Evolutionary conservation across 306 rosid genomes (phyloP).

Genomic region (Castanea crenata): DNA sequence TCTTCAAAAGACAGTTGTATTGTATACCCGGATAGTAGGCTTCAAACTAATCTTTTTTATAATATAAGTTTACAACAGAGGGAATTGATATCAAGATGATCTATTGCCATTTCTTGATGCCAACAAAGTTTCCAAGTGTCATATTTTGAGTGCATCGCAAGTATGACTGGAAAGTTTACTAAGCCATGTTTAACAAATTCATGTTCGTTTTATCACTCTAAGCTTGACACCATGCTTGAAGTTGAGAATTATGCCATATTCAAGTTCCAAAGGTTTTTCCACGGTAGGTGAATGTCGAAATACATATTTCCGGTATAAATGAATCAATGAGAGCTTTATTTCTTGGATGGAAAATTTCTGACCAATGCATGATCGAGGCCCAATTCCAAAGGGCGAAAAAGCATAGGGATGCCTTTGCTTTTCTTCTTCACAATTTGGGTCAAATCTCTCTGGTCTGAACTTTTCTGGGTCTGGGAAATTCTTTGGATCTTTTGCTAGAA

Average conservation of each 20-base stretch:
- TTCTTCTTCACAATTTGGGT: constrained; percentile 71
- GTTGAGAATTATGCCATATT: constrained; percentile 85
- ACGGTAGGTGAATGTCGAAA: constrained; percentile 78
- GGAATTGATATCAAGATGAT: background rate
- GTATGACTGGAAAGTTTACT: background rate
- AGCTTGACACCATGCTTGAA: constrained; percentile 87
- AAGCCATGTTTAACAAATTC: background rate
- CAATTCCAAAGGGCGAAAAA: constrained; percentile 82
- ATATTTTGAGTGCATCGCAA: background rate
- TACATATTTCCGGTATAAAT: constrained; percentile 66
- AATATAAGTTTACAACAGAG: no score
- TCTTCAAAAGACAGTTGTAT: no score
- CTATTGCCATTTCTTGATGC: background rate
- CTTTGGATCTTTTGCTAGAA: constrained; percentile 78
- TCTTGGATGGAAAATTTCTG: constrained; percentile 77
- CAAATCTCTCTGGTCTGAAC: constrained; percentile 92
- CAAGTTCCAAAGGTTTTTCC: constrained; percentile 80
- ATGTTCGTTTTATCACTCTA: constrained; percentile 46
- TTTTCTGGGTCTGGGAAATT: constrained; percentile 89
- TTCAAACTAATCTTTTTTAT: no score
- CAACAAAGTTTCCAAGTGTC: background rate
- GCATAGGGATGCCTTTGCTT: constrained; percentile 86
- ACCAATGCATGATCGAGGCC: constrained; percentile 91
- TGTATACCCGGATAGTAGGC: no score
- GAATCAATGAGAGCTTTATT: constrained; percentile 78